phyloP scores from a whole-genome alignment of 768 basidiomycete species.

The Boletus pseudo-olivaceus region DNA sequence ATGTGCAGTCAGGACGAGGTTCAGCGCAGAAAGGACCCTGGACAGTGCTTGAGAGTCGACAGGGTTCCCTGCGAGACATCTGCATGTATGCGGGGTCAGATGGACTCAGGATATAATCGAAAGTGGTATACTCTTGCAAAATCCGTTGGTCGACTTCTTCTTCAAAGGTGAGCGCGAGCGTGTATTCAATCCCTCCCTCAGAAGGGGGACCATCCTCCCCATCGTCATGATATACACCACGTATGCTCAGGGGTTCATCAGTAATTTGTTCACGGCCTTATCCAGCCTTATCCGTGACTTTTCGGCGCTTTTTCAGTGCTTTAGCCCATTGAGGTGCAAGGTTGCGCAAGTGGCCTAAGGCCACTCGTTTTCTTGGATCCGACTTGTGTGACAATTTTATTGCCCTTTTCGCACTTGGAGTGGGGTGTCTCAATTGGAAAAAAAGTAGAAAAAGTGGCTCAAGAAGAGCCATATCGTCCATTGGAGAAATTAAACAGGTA shows the following conservation, averaged over 20 bases:
- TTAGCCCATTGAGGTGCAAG: too few species aligned
- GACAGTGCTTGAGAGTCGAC: conserved; percentile 54
- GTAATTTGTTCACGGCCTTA: too few species aligned
- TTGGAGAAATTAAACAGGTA: too few species aligned
- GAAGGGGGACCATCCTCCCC: conserved; percentile 28
- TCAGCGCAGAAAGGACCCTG: conserved; percentile 47
- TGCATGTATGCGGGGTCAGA: conserved; percentile 25
- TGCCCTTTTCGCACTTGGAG: too few species aligned
- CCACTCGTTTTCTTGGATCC: too few species aligned
- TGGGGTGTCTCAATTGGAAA: too few species aligned
- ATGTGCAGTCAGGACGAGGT: conserved; percentile 43
- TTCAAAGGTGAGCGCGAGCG: conserved; percentile 37
- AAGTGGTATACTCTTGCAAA: conserved; percentile 1
- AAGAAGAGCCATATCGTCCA: too few species aligned
- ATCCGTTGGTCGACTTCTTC: conserved; percentile 34
- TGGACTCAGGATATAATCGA: conserved; percentile 24
- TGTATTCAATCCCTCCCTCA: conserved; percentile 33
- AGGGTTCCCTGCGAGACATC: conserved; percentile 54
- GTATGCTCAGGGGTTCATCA: conserved; percentile 41
- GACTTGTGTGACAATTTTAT: too few species aligned
- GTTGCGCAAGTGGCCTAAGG: too few species aligned
- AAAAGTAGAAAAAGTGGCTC: too few species aligned
- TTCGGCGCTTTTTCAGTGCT: too few species aligned
- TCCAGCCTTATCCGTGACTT: too few species aligned
- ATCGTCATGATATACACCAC: conserved; percentile 37